These are phyloP conservation scores for Penicillium sp. DNA, from an alignment of 2,329 filamentous ascomycete genomes.

Conservation along the genomic window DNA sequence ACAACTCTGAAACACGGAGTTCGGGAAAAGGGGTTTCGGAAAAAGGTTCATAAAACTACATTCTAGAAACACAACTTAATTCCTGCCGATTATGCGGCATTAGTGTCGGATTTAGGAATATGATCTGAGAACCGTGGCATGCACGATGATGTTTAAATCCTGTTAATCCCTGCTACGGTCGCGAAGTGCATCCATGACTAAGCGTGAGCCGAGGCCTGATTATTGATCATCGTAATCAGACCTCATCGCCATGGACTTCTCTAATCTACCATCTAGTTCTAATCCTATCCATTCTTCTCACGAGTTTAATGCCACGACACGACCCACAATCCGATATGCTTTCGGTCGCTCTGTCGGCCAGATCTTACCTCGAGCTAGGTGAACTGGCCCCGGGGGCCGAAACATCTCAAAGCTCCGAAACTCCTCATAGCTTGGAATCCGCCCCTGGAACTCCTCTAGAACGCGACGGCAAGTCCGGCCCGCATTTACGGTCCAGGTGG, in stretches of 20 bases:
- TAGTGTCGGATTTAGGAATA: background rate
- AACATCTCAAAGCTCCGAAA: background rate
- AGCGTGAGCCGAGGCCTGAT: background rate
- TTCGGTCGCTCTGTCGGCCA: slow-evolving; percentile 17
- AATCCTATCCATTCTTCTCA: background rate
- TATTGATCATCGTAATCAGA: background rate
- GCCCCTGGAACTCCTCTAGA: background rate
- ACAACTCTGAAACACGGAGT: background rate
- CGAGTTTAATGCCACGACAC: slow-evolving; percentile 3
- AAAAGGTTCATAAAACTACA: background rate
- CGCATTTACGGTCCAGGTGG: background rate
- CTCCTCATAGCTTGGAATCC: background rate
- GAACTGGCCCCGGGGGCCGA: background rate
- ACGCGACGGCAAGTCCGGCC: slow-evolving; percentile 5
- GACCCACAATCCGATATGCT: slow-evolving; percentile 5
- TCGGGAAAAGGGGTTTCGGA: background rate
- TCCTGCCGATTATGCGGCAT: background rate
- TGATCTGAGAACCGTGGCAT: background rate
- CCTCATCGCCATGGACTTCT: background rate
- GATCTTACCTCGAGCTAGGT: slow-evolving; percentile 20
- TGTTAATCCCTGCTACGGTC: background rate
- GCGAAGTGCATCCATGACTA: background rate
- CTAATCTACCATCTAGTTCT: background rate
- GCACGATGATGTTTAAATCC: background rate
- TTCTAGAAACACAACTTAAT: too few relatives aligned